Evolutionary conservation across 1,284 basidiomycete genomes (phyloP), one percentile per base, ranked within the genome.

Genomic region (Sanghuangporus weigelae): DNA sequence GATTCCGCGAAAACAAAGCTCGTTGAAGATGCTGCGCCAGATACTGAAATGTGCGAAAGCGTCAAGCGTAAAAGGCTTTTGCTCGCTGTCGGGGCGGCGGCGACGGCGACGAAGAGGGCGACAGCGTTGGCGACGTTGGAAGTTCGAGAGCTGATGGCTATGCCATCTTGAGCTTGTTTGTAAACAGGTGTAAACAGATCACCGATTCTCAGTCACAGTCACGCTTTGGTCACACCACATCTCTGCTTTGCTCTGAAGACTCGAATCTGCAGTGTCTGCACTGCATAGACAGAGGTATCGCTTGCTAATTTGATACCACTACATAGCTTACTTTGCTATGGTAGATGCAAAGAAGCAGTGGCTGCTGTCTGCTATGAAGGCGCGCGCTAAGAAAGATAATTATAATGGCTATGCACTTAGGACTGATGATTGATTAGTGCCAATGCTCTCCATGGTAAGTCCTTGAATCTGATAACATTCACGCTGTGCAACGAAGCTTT

Each of bases 21-120:
- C 55, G 62, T 58, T 49, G 35, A 49, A 40, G 59, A 31, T 31
- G 26, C 26, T 56, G 49, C 44, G 58, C 48, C 59, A 59, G 50
- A 44, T 14, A 36, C 12, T 35, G 38, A 40, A 49, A 23, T 39
- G 54, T 57, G 53, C n/a, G 19, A 44, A 39, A 57, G 59, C 26
- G 44, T 44, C 26, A 59, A 59, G 57, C 44, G 44, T 38, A 31
- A 64, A 21, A 39, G 36, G 63, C 49, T 51, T n/a, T 19, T 64
- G 59, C 63, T 57, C 63, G 59, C 63, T 61, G 63, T 61, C 56
- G 55, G 31, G 38, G 31, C 53, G 49, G 60, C 64, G 64, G 57
- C 63, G 59, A 39, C 63, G 60, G 57, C 35, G 44, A 59, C 48
- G 60, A 40, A 11, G 51, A 38, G 38, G 60, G 44, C 48, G 56